Percentiles rank a stretch among this genome's conserved stretches.
Evolutionary conservation across 2,329 filamentous ascomycete genomes (phyloP).

Genomic region (Sclerotinia subarctica): DNA sequence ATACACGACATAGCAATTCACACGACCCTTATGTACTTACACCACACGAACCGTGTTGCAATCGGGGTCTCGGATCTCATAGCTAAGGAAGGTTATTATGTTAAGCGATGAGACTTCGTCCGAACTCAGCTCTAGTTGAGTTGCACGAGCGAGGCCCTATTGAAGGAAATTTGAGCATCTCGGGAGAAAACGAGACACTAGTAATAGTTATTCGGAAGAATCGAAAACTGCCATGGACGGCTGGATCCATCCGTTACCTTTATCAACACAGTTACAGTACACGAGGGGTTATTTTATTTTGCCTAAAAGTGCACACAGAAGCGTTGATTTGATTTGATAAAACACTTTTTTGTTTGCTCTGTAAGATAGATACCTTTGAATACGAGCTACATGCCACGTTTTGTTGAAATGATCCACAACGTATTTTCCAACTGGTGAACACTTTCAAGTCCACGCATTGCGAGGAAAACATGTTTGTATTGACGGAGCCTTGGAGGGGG

Average conservation of each 20-base stretch:
- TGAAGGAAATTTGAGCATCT: slow-evolving; percentile 3
- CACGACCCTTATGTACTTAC: neutral
- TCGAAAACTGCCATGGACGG: neutral
- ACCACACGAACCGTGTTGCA: neutral
- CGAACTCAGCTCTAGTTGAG: slow-evolving; percentile 2
- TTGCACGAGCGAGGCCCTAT: neutral
- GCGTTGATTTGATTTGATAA: neutral
- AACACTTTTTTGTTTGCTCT: neutral
- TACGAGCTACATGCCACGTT: slow-evolving; percentile 3
- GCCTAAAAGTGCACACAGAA: neutral
- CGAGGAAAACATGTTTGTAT: neutral
- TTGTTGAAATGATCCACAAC: neutral
- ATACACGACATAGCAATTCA: neutral
- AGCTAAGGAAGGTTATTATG: neutral
- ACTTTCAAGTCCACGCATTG: neutral
- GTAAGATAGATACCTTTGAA: neutral
- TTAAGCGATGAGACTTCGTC: slow-evolving; percentile 3
- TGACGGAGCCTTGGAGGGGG: neutral
- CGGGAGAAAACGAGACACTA: slow-evolving; percentile 8
- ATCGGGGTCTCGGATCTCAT: slow-evolving; percentile 3
- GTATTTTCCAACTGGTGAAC: neutral
- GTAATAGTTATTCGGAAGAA: slow-evolving; percentile 7
- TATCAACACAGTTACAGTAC: too few relatives aligned
- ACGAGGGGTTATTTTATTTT: too few relatives aligned
- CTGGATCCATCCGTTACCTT: neutral